phyloP scores from a whole-genome alignment of 805 yeast genomes.

The Kodamaea jinghongensis region DNA sequence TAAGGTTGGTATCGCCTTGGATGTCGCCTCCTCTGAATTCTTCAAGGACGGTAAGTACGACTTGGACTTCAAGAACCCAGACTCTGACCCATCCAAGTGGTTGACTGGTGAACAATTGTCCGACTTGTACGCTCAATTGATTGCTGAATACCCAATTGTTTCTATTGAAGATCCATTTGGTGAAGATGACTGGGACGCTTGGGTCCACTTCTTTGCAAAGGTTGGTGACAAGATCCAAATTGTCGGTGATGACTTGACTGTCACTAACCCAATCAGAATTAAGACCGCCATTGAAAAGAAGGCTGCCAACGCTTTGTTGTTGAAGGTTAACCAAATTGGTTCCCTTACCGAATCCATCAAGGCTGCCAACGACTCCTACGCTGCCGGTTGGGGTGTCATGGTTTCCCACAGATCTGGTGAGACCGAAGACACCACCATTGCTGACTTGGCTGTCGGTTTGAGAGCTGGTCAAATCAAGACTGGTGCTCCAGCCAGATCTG shows the following conservation, averaged over 20 bases:
- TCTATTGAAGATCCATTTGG: slow-evolving; percentile 99
- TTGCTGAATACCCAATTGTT: slow-evolving; percentile 93
- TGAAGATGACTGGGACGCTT: slow-evolving; percentile 99
- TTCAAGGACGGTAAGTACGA: slow-evolving; percentile 96
- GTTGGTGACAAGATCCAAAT: slow-evolving; percentile 75
- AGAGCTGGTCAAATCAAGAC: slow-evolving; percentile 99
- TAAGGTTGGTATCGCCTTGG: slow-evolving; percentile 86
- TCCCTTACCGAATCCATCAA: slow-evolving; percentile 92
- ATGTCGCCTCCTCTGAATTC: slow-evolving; percentile 97
- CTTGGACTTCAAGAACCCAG: slow-evolving; percentile 97
- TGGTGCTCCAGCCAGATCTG: slow-evolving; percentile 99
- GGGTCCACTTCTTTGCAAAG: slow-evolving; percentile 80
- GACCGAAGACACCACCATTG: slow-evolving; percentile 98
- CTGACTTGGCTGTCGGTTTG: slow-evolving; percentile 96
- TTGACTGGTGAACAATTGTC: slow-evolving; percentile 86
- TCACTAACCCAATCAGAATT: slow-evolving; percentile 95
- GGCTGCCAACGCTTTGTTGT: slow-evolving; percentile 89
- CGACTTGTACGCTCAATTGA: slow-evolving; percentile 72
- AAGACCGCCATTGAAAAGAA: slow-evolving; percentile 95
- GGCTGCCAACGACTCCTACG: slow-evolving; percentile 93
- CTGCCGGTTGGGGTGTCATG: slow-evolving; percentile 99
- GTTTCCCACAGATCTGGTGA: slow-evolving; percentile 99
- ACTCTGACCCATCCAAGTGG: slow-evolving; percentile 88
- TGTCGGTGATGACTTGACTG: slow-evolving; percentile 98
- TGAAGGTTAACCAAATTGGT: slow-evolving; percentile 99